Percentiles rank a stretch among this genome's conserved stretches.
phyloP scores from a whole-genome alignment of 352 stramenopile species.

The Phytophthora pseudosyringae region DNA sequence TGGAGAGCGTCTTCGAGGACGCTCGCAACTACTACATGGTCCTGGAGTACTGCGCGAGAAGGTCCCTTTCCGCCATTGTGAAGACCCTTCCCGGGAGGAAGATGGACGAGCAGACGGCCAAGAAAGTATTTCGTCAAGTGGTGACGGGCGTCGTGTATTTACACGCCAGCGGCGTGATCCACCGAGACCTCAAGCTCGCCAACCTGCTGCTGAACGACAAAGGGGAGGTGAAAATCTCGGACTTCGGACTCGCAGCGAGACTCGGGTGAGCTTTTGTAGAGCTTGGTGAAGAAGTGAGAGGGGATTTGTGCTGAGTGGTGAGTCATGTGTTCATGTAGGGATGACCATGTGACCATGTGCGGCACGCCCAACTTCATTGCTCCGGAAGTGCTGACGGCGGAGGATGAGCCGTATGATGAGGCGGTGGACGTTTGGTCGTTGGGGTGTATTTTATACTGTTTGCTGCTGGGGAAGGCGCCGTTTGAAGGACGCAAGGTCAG shows the following conservation, averaged over 20 bases:
- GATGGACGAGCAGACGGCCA: slow-evolving; percentile 53
- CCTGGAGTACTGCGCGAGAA: slow-evolving; percentile 64
- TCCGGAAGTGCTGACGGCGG: slow-evolving; percentile 62
- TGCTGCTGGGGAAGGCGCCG: slow-evolving; percentile 66
- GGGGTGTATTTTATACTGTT: slow-evolving; percentile 79
- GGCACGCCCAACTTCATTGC: slow-evolving; percentile 88
- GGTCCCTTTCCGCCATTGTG: slow-evolving; percentile 56
- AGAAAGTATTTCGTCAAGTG: slow-evolving; percentile 65
- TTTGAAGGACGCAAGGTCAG: slow-evolving; percentile 82
- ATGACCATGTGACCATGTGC: slow-evolving; percentile 73
- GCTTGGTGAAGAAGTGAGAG: background rate
- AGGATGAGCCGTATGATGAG: slow-evolving; percentile 56
- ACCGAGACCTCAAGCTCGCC: slow-evolving; percentile 80
- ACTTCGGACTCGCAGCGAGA: slow-evolving; percentile 76
- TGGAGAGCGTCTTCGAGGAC: slow-evolving; percentile 78
- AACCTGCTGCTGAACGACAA: slow-evolving; percentile 72
- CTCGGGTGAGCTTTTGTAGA: slow-evolving; percentile 38
- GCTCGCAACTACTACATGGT: slow-evolving; percentile 79
- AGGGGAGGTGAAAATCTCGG: slow-evolving; percentile 69
- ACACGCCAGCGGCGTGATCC: slow-evolving; percentile 67
- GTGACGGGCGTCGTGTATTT: slow-evolving; percentile 63
- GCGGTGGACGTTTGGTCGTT: slow-evolving; percentile 84
- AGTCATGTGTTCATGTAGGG: slow-evolving; percentile 28
- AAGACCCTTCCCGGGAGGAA: slow-evolving; percentile 39
- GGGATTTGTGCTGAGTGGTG: background rate